Percentiles rank a stretch among this genome's conserved stretches.
phyloP scores from a whole-genome alignment of 2,329 filamentous ascomycete genomes.

The Ophiostoma quercus region DNA sequence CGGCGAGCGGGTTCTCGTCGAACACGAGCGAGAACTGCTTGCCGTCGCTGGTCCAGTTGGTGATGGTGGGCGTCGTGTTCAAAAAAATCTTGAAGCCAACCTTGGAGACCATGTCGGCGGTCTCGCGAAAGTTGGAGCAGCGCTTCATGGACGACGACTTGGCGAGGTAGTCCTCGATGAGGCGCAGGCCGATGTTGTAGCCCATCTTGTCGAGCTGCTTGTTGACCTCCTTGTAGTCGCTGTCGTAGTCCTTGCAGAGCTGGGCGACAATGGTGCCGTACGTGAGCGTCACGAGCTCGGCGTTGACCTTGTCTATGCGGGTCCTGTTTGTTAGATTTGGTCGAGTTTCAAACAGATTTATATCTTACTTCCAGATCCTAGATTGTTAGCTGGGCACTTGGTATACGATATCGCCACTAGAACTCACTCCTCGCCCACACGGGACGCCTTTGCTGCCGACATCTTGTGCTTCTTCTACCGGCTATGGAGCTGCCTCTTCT shows the following conservation, averaged over 20 bases:
- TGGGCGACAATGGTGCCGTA: slow-evolving; percentile 97
- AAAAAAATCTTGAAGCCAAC: slow-evolving; percentile 99
- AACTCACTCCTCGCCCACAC: slow-evolving; percentile 57
- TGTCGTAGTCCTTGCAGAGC: slow-evolving; percentile 92
- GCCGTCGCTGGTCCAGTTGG: slow-evolving; percentile 93
- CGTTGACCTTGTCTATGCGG: slow-evolving; percentile 94
- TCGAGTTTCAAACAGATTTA: not conserved
- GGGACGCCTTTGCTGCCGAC: slow-evolving; percentile 57
- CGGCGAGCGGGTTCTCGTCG: slow-evolving; percentile 92
- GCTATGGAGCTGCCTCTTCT: not conserved
- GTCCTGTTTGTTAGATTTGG: slow-evolving; percentile 53
- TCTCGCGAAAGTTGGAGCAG: slow-evolving; percentile 90
- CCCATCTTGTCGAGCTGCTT: slow-evolving; percentile 98
- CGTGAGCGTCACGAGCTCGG: slow-evolving; percentile 92
- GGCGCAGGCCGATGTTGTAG: slow-evolving; percentile 91
- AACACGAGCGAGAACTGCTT: slow-evolving; percentile 96
- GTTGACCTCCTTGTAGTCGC: slow-evolving; percentile 92
- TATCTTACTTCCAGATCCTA: slow-evolving; percentile 87
- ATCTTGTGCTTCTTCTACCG: slow-evolving; percentile 34
- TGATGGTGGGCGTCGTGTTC: slow-evolving; percentile 88
- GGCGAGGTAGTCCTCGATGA: slow-evolving; percentile 96
- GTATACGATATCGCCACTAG: too few relatives aligned
- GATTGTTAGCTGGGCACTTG: slow-evolving; percentile 14
- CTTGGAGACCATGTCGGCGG: slow-evolving; percentile 89
- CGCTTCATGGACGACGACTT: slow-evolving; percentile 86